Percentiles rank a stretch among this genome's conserved stretches.
These are phyloP conservation scores for Fraxinus greggii DNA, from an alignment of 305 asterid genomes.

Conservation along the genomic window DNA sequence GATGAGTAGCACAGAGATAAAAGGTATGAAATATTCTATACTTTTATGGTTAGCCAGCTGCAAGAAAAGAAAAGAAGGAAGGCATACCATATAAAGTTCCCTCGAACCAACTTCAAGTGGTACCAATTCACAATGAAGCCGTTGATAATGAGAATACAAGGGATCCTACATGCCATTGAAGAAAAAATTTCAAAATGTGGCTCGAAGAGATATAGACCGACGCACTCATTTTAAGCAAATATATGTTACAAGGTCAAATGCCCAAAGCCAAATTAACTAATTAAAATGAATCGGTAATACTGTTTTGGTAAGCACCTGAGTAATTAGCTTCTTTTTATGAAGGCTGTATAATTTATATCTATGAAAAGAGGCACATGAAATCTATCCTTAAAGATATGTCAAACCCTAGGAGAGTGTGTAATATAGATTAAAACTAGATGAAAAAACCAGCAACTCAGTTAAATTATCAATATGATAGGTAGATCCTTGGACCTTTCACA, in stretches of 20 bases:
- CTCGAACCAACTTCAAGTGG: conserved; percentile 64
- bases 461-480: not conserved
- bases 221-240: not conserved
- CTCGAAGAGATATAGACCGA: not conserved
- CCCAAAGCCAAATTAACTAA: not conserved
- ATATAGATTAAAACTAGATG: not conserved
- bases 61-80: not conserved
- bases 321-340: not conserved
- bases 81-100: conserved; percentile 64
- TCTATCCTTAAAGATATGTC: not conserved
- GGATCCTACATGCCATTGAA: conserved; percentile 60
- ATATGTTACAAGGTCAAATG: not conserved
- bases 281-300: not conserved
- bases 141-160: conserved; percentile 62
- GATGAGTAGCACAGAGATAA: not conserved
- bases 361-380: not conserved
- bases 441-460: not conserved
- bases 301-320: not conserved
- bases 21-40: not conserved
- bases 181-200: not conserved
- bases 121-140: conserved; percentile 68
- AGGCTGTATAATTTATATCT: not conserved
- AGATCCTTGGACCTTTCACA: not conserved
- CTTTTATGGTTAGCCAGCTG: not conserved
- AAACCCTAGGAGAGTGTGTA: not conserved